Base-by-base conservation (phyloP, 441 rosid species). In the Sinapis alba region DNA sequence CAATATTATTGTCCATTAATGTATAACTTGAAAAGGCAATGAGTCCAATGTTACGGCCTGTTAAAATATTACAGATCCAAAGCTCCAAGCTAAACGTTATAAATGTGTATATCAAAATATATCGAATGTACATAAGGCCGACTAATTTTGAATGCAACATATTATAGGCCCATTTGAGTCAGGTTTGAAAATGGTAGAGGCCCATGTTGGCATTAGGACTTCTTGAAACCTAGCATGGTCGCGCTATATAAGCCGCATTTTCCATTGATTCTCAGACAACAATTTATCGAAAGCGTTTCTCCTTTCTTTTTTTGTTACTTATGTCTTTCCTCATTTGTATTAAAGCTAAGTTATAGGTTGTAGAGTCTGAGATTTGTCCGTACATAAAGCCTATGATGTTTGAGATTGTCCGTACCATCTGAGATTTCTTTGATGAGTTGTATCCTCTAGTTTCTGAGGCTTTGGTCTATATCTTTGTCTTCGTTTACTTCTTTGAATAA, bases 381-480 rank as follows among this genome's bases (percentile, higher is more conserved):
- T n/a, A n/a, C n/a, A n/a, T n/a, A n/a, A n/a, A n/a, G n/a, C n/a
- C n/a, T n/a, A n/a, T 77, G 77, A 77, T 77, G 77, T 47, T 36
- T 66, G 80, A 65, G 73, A 59, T 78, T 78, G 81, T 78, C 81
- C 77, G 81, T 72, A 78, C 80, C 77, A 78, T 72, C 69, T 72
- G 73, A 66, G 76, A 62, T 53, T 20, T 56, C 24, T 2, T 19
- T 78, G 81, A 78, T 32, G 70, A 72, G 12, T 71, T 12, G 26
- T 61, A 6, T 7, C 70, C 78, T 73, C 74, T 61, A 50, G 2
- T 18, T 4, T 72, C 81, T 78, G 81, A 78, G 78, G 74, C 74
- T 13, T 56, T 67, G 6, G 38, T 66, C 69, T 27, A 2, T 43
- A 2, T 20, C 0, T 9, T 32, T 45, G 0, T 18, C 21, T 28